These are phyloP conservation scores for Inga laurina DNA, from an alignment of 306 rosid genomes.

Conservation along the genomic window DNA sequence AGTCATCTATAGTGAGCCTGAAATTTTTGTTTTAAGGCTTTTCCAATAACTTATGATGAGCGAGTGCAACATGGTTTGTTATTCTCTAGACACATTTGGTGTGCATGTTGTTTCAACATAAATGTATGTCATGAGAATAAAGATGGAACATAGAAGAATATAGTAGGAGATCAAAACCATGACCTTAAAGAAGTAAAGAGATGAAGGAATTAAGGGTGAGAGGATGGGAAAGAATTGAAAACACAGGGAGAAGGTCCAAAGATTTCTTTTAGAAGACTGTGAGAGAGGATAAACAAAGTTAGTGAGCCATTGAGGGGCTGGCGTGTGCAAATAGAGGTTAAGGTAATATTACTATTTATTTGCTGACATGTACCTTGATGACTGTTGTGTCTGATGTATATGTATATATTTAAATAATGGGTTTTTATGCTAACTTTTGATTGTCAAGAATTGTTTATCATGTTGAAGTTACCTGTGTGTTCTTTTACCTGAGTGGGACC, in stretches of 20 bases:
- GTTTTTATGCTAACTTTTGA: background rate
- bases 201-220: background rate
- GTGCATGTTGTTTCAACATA: background rate
- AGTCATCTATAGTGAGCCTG: background rate
- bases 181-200: background rate
- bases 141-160: background rate
- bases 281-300: background rate
- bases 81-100: background rate
- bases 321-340: background rate
- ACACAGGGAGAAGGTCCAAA: background rate
- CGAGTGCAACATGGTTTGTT: background rate
- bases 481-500: background rate
- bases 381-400: background rate
- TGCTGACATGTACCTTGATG: background rate
- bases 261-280: background rate
- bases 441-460: background rate
- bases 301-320: background rate
- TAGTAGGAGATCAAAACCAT: background rate
- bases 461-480: background rate
- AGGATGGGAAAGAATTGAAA: background rate
- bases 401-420: background rate
- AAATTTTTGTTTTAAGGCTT: background rate
- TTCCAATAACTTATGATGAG: background rate
- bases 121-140: no score
- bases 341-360: background rate